These are phyloP conservation scores for Alternaria arborescens DNA, from an alignment of 2,329 filamentous ascomycete species.

Conservation along the genomic window DNA sequence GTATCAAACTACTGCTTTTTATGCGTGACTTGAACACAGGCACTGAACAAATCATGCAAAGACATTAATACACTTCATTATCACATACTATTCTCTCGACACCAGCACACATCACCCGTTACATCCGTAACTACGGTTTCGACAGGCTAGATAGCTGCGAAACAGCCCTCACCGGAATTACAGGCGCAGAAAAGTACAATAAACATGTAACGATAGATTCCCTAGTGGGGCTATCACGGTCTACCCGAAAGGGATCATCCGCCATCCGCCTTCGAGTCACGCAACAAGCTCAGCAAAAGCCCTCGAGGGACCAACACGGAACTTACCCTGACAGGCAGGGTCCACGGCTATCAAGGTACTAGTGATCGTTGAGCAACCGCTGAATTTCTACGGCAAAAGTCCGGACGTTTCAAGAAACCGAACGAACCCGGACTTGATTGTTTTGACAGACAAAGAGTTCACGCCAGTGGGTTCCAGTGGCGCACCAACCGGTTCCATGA, in stretches of 20 bases:
- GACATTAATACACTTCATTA: not conserved
- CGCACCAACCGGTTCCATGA: not conserved
- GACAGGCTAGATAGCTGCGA: not conserved
- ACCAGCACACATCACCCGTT: not conserved
- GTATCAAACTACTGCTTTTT: not conserved
- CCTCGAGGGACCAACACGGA: not conserved
- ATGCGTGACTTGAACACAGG: not conserved
- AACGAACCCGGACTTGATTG: not conserved
- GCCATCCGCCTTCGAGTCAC: not conserved
- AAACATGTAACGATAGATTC: not conserved
- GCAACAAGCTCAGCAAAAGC: not conserved
- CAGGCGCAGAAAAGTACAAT: not conserved
- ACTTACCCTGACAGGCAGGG: not conserved
- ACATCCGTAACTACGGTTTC: not conserved
- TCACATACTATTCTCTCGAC: not conserved
- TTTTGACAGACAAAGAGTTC: not conserved
- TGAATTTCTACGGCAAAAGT: not conserved
- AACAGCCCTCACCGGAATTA: not conserved
- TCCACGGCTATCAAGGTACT: not conserved
- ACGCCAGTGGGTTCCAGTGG: constrained; percentile 1
- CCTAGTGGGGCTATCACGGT: not conserved
- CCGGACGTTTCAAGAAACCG: not conserved
- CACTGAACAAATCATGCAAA: not conserved
- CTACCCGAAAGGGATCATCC: not conserved
- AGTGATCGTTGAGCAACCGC: not conserved